These are phyloP conservation scores for Senecio squalidus DNA, from an alignment of 140 eudicot genomes.

Conservation along the genomic window DNA sequence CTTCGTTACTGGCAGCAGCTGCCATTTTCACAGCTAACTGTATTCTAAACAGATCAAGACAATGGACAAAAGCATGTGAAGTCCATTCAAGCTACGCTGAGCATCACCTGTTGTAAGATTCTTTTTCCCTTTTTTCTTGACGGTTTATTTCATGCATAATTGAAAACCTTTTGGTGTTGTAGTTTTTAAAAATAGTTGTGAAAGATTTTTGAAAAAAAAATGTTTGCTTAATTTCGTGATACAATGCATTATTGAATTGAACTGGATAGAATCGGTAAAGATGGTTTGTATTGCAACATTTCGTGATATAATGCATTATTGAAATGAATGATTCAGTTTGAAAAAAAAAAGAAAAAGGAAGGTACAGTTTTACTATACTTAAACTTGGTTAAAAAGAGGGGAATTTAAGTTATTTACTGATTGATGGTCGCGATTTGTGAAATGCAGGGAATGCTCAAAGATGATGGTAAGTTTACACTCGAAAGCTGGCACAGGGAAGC, in stretches of 20 bases:
- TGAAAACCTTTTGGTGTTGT: no score
- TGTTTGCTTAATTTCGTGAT: no score
- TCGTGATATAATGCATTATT: background rate
- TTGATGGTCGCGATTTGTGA: no score
- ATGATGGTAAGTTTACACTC: constrained; percentile 57
- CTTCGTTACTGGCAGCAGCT: constrained; percentile 81
- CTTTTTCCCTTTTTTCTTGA: background rate
- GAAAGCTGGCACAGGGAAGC: constrained; percentile 54
- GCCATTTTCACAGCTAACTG: constrained; percentile 83
- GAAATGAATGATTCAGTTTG: no score
- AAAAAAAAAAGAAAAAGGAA: no score
- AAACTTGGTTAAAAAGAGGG: background rate
- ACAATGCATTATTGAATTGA: background rate
- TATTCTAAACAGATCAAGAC: constrained; percentile 39
- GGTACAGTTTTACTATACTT: background rate
- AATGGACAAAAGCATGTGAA: constrained; percentile 73
- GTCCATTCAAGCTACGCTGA: constrained; percentile 50
- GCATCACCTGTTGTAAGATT: constrained; percentile 55
- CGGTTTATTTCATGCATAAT: background rate
- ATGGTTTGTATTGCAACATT: background rate
- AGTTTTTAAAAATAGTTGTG: no score
- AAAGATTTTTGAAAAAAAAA: no score
- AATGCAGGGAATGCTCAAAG: constrained; percentile 66
- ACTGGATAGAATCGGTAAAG: background rate
- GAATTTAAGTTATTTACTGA: no score